Conservation (phyloP, 179 eudicot species). For the Actinidia polygama region DNA sequence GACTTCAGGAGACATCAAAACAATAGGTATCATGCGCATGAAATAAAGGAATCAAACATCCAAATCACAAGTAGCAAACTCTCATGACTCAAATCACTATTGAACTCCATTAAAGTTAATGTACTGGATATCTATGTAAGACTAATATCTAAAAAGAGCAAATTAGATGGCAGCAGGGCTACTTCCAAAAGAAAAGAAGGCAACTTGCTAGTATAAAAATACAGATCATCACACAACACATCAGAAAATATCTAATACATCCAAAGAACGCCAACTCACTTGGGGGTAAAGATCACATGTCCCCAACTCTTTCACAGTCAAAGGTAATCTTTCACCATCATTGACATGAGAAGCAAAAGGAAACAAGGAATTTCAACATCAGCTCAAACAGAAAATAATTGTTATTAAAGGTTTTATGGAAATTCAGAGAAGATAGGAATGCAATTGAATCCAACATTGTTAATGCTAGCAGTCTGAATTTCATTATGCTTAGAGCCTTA, state of each 20-base stretch:
- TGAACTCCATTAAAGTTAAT: too few relatives aligned
- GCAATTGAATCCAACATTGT: conserved; percentile 67
- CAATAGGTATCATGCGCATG: too few relatives aligned
- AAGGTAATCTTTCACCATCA: conserved; percentile 94
- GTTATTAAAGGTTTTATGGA: background rate
- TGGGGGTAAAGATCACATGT: conserved; percentile 99
- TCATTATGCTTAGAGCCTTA: conserved; percentile 95
- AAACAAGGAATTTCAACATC: background rate
- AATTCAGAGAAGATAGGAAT: background rate
- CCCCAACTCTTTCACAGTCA: conserved; percentile 95
- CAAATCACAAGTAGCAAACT: too few relatives aligned
- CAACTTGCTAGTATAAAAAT: background rate
- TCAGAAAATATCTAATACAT: background rate
- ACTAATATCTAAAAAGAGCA: too few relatives aligned
- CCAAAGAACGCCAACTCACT: conserved; percentile 45
- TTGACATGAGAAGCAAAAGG: conserved; percentile 58
- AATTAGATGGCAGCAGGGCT: background rate
- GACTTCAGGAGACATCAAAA: too few relatives aligned
- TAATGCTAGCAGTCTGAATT: conserved; percentile 88
- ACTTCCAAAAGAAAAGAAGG: conserved; percentile 4
- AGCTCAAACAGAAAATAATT: background rate
- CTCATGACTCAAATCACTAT: too few relatives aligned
- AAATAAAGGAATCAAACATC: too few relatives aligned
- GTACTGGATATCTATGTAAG: too few relatives aligned
- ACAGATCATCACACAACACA: background rate